Percentiles rank a stretch among this genome's conserved stretches.
Evolutionary conservation across 441 rosid species (phyloP).

Genomic region (Croton setiger): DNA sequence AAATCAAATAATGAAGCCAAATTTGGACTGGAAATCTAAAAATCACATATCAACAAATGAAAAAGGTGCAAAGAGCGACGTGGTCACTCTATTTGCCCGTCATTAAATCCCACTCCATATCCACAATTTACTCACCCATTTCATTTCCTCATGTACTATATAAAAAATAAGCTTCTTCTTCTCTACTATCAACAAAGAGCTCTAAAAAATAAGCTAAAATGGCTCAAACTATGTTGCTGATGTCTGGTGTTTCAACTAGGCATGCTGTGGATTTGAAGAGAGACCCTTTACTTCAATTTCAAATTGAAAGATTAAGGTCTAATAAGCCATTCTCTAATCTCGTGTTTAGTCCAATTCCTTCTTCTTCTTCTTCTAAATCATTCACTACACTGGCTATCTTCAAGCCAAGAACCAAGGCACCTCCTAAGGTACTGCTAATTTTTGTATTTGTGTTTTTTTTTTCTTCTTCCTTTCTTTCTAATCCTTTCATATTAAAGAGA

Average conservation of each 20-base stretch:
- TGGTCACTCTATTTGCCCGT: conserved; percentile 57
- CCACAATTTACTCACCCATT: conserved; percentile 28
- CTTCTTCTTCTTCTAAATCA: conserved; percentile 19
- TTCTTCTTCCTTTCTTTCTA: neutral
- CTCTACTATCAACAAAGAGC: neutral
- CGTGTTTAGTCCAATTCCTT: conserved; percentile 31
- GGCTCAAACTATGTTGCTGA: conserved; percentile 81
- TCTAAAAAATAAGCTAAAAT: conserved; percentile 20
- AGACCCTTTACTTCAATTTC: conserved; percentile 48
- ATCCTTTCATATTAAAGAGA: no score
- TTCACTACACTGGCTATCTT: conserved; percentile 58
- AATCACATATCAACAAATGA: neutral
- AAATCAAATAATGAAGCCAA: neutral
- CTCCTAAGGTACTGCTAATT: conserved; percentile 53
- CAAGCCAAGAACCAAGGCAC: conserved; percentile 77
- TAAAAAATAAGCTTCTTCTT: neutral
- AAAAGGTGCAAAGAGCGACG: conserved; percentile 42
- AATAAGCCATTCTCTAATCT: conserved; percentile 29
- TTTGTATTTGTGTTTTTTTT: neutral
- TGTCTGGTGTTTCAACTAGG: conserved; percentile 53
- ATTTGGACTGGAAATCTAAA: neutral
- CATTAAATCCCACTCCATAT: conserved; percentile 36
- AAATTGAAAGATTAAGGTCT: conserved; percentile 43
- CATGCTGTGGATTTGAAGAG: conserved; percentile 40
- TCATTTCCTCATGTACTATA: neutral